Evolutionary conservation across 352 stramenopile species (phyloP), one percentile per base, ranked within the genome.

Genomic region (Pythium pyrilobum): DNA sequence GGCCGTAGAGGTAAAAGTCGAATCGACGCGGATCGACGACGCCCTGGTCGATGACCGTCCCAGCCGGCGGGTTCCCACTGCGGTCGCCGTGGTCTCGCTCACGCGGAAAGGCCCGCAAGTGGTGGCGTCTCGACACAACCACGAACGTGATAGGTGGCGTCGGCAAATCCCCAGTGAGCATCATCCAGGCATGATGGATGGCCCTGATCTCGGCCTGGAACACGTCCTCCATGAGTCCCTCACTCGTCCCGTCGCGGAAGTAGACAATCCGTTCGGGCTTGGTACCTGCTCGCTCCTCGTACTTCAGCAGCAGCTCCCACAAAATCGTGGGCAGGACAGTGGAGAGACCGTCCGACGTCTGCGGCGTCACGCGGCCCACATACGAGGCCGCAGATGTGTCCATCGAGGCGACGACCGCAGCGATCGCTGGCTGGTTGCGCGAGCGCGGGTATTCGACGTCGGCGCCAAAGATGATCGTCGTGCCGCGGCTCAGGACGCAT

Each of bases 391-490:
- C 82, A 42, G 77, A 82, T 1, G 64, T 61, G 64, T 96, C 83
- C 36, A 92, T 53, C 0, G 81, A 95, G 8, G 80, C 85, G 15
- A 90, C 78, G 16, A 96, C 84, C 0, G 84, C 79, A 16, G 84
- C 82, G 42, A 95, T 90, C 10, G 74, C 81, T 18, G 80, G 76
- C 69, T 71, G 48, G 79, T 75, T 32, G 66, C 67, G 27, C 1
- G 79, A 69, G 21, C 79, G 66, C 16, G 81, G 75, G 49, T 94
- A 80, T 39, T 85, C 76, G 24, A 92, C 74, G 52, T 89, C 74
- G 10, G 82, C 85, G 15, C 85, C 82, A 53, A 93, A 87, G 33
- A 93, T 75, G 40, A 95, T 95, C 21, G 81, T 91, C 16, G 66
- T 55, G 16, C 57, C 64, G 12, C 49, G 58, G 10, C 50, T 72